Percentiles rank a stretch among this genome's conserved stretches.
Conservation (phyloP, 306 rosid species). For the Glycine tomentella region DNA sequence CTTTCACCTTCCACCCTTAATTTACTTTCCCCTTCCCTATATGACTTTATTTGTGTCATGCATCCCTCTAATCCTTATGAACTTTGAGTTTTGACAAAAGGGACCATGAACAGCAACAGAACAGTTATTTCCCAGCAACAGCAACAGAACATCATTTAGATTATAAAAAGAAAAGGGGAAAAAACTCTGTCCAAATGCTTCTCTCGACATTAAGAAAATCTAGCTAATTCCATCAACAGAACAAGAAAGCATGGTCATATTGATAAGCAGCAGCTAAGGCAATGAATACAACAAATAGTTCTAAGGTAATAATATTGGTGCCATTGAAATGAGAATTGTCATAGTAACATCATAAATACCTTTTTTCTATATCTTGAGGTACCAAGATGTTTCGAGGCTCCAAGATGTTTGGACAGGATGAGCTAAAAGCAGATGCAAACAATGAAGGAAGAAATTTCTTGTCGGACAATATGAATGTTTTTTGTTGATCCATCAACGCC, state of each 20-base stretch:
- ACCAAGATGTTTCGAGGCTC: constrained; percentile 32
- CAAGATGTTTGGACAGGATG: constrained; percentile 47
- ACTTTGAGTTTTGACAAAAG: neutral
- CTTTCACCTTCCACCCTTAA: neutral
- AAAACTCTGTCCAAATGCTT: neutral
- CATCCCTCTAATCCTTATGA: neutral
- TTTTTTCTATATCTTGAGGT: constrained; percentile 73
- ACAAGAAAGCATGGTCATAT: constrained; percentile 8
- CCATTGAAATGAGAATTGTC: constrained; percentile 13
- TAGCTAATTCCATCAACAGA: neutral
- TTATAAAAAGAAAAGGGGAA: neutral
- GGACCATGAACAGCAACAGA: neutral
- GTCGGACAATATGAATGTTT: constrained; percentile 78
- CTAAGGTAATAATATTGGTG: constrained; percentile 7
- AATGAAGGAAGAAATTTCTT: constrained; percentile 76
- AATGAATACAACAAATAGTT: constrained; percentile 18
- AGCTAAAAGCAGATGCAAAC: constrained; percentile 70
- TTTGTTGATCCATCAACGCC: constrained; percentile 69
- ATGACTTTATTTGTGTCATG: neutral
- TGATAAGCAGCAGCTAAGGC: constrained; percentile 37
- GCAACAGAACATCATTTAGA: neutral
- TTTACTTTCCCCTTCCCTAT: neutral
- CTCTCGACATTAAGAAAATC: neutral
- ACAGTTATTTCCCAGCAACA: no score
- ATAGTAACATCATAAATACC: constrained; percentile 55